A percentile compares a stretch with the other conserved stretches of the same genome.
Conservation (phyloP, 2,329 filamentous ascomycete species). For the Sporothrix pallida region DNA sequence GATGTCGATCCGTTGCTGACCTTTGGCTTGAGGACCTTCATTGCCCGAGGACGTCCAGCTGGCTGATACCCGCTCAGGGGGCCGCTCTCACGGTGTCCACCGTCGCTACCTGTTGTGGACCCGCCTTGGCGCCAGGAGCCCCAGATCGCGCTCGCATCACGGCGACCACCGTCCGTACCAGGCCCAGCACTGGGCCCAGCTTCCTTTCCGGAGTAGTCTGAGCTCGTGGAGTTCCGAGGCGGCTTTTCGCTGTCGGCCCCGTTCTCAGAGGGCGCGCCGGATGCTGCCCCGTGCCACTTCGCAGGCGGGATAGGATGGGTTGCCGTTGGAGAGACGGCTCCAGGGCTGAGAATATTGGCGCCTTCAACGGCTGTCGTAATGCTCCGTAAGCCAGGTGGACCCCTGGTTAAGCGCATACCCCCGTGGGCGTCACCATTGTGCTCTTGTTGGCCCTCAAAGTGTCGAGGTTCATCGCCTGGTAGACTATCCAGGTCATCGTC, state of each 20-base stretch:
- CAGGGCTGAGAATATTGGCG: constrained; percentile 41
- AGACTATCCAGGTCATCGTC: constrained; percentile 29
- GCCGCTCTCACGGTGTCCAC: constrained; percentile 57
- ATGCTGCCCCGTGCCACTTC: constrained; percentile 43
- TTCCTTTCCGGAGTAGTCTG: constrained; percentile 43
- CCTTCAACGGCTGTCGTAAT: constrained; percentile 42
- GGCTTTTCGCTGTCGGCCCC: constrained; percentile 53
- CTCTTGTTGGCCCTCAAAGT: background rate
- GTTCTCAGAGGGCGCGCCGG: constrained; percentile 51
- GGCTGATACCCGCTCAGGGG: constrained; percentile 73
- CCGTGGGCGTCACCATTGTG: background rate
- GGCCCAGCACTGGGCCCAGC: constrained; percentile 33
- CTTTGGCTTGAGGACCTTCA: constrained; percentile 91
- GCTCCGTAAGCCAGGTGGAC: background rate
- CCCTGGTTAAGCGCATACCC: background rate
- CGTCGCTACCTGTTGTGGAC: constrained; percentile 57
- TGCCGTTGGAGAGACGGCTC: constrained; percentile 48
- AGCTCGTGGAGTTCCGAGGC: constrained; percentile 40
- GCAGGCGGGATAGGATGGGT: constrained; percentile 45
- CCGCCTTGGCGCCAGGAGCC: constrained; percentile 71
- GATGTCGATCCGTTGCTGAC: constrained; percentile 56
- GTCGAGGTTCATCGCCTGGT: constrained; percentile 6
- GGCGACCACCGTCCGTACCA: constrained; percentile 44
- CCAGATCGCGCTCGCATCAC: constrained; percentile 65
- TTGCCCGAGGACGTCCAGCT: constrained; percentile 69